Percentiles rank a stretch among this genome's conserved stretches.
Evolutionary conservation across 805 yeast species (phyloP).

Genomic region (Scheffersomyces lignosus): DNA sequence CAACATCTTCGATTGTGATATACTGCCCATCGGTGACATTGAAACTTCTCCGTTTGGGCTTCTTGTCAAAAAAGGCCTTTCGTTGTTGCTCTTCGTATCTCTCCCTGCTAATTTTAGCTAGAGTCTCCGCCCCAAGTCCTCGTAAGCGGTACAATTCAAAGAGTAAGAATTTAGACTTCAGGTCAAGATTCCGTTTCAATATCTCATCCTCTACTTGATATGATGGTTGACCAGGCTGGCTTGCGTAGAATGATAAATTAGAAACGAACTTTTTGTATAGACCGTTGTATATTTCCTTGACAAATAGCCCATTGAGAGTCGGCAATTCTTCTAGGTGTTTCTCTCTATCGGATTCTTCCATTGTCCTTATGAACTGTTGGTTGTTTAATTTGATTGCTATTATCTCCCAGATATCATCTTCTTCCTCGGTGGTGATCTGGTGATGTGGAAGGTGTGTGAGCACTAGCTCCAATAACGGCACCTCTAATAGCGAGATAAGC

Average conservation of each 20-base stretch:
- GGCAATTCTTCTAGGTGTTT: conserved; percentile 18
- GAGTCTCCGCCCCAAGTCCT: conserved; percentile 21
- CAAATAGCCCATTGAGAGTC: conserved; percentile 24
- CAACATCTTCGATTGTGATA: neutral
- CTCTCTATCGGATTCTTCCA: conserved; percentile 11
- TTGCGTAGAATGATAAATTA: no score
- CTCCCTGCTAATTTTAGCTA: conserved; percentile 21
- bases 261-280: no score
- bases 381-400: conserved; percentile 33
- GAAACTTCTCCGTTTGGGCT: conserved; percentile 4
- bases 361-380: conserved; percentile 13
- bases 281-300: conserved; percentile 20
- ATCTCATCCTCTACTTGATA: no score
- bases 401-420: conserved; percentile 33
- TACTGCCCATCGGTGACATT: neutral
- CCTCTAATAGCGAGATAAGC: no score
- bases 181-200: no score
- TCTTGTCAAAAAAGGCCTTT: conserved; percentile 3
- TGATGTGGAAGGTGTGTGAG: conserved; percentile 32
- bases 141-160: conserved; percentile 21
- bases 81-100: conserved; percentile 15
- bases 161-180: conserved; percentile 16
- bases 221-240: no score
- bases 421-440: conserved; percentile 21
- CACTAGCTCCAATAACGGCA: conserved; percentile 28